These are phyloP conservation scores for Asterella californica DNA, from an alignment of 225 moss, liverwort and hornwort species.

Conservation along the genomic window DNA sequence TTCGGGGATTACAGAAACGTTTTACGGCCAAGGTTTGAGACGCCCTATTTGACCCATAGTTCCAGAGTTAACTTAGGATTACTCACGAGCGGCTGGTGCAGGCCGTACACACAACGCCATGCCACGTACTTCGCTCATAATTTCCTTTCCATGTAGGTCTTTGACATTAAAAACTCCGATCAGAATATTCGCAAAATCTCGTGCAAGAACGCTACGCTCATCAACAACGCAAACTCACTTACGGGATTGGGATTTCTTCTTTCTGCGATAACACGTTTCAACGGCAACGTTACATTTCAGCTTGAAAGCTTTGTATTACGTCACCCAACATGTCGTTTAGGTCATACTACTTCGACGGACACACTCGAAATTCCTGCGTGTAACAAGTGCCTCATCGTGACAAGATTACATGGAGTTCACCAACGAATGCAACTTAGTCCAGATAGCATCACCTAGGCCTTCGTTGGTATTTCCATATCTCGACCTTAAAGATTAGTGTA, in stretches of 20 bases:
- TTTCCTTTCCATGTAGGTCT: not conserved
- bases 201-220: conserved; percentile 7
- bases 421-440: not conserved
- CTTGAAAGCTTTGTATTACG: not conserved
- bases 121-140: not conserved
- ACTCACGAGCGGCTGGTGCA: not conserved
- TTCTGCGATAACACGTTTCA: conserved; percentile 12
- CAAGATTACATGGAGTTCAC: too few species aligned
- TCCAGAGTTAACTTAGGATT: too few species aligned
- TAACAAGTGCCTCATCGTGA: not conserved
- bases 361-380: not conserved
- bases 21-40: too few species aligned
- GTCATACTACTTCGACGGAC: not conserved
- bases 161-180: not conserved
- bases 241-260: conserved; percentile 7
- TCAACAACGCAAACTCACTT: not conserved
- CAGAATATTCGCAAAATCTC: not conserved
- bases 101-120: not conserved
- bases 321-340: not conserved
- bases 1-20: too few species aligned
- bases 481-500: not conserved
- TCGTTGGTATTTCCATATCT: not conserved
- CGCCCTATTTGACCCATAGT: too few species aligned
- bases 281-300: not conserved
- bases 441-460: not conserved